A percentile compares a stretch with the other conserved stretches of the same genome.
These are phyloP conservation scores for Telopea speciosissima DNA, from an alignment of 177 flowering plant genomes.

Conservation along the genomic window DNA sequence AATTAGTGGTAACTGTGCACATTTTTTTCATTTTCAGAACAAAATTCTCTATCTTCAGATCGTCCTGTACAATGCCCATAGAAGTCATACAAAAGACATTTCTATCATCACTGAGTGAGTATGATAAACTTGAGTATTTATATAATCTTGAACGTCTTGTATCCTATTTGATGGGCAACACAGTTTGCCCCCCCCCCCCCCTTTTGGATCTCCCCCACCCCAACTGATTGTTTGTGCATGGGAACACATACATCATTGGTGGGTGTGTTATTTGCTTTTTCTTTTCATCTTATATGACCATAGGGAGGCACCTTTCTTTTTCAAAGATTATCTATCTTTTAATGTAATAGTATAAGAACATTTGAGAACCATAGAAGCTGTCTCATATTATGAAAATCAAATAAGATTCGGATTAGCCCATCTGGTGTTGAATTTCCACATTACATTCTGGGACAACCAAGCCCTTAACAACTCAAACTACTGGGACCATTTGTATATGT, in stretches of 20 bases:
- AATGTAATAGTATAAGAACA: no score
- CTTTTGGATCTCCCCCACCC: background rate
- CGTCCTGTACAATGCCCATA: no score
- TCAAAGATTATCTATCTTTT: background rate
- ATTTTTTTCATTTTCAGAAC: no score
- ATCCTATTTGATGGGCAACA: no score
- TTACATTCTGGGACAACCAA: background rate
- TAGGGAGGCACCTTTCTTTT: background rate
- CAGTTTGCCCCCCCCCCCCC: background rate
- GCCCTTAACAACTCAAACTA: conserved; percentile 1
- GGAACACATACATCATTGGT: no score
- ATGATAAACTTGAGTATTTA: no score
- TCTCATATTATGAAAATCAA: background rate
- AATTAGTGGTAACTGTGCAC: background rate
- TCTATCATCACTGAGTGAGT: no score
- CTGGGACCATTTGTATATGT: background rate
- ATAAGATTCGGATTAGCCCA: background rate
- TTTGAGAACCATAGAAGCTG: background rate
- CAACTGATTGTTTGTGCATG: no score
- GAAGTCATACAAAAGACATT: no score
- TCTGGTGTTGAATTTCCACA: background rate
- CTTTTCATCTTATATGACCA: background rate
- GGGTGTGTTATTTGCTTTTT: no score
- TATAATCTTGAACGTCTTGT: no score
- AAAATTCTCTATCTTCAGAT: background rate